Evolutionary conservation across 1,284 basidiomycete species (phyloP), one percentile per base, ranked within the genome.

Genomic region (Pterulicium gracile): DNA sequence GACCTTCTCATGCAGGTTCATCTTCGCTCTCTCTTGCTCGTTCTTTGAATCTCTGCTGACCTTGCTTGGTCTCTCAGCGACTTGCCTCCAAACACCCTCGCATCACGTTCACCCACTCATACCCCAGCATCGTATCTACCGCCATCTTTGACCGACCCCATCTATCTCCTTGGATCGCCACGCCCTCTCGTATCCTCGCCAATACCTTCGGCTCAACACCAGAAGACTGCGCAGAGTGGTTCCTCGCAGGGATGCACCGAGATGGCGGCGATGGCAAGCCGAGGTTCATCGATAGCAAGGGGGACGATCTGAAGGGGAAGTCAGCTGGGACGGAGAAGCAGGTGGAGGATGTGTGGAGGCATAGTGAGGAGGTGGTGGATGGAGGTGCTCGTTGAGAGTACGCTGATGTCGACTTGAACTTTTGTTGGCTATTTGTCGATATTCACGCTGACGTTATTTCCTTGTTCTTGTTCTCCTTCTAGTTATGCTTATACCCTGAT

Each of bases 51-150:
- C 7, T 32, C 7, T 32, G 7, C n/a, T 32, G 10, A 10, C n/a
- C 27, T 32, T 32, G 27, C 27, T 32, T 7, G 27, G 7, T 43
- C 23, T 23, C 20, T 21, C 23, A 43, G 42, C 23, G 20, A n/a
- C 23, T 43, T 24, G 42, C 42, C 5, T 7, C 20, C 13, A 4
- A 13, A 7, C 42, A 43, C 42, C 42, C 42, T 21, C 14, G 19
- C 19, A 13, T 43, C 13, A 21, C 42, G n/a, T 43, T 43, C 42
- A 24, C 23, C 14, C 42, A 43, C 42, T 12, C 20, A 4, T 43
- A 43, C 23, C 42, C 42, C 4, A 21, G 42, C 4, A 13, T 43
- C 17, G 42, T 43, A 17, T 17, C 13, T 17, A 43, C 42, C 19
- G 23, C 20, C 20, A 39, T 39, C 15, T 17, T 39, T 17, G n/a